phyloP scores from a whole-genome alignment of 225 moss, liverwort and hornwort species.

The Antitrichia curtipendula region DNA sequence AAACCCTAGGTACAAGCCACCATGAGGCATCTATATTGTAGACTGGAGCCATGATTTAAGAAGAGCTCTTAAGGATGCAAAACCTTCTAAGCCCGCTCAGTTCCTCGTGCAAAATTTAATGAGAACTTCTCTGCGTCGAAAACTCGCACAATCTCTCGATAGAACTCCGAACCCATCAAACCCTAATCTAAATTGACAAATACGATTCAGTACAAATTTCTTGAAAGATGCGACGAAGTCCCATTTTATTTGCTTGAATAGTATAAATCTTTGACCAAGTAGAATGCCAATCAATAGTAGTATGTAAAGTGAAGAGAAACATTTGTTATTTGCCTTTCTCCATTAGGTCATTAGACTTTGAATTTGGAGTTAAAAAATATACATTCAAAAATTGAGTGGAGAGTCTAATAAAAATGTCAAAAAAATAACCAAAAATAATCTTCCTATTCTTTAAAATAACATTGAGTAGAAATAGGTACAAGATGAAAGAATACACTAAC shows the following conservation, averaged over 20 bases:
- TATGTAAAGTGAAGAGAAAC: not conserved
- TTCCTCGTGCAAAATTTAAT: not conserved
- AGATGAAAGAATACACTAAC: not conserved
- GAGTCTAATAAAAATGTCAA: not conserved
- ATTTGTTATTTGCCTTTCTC: too few relatives aligned
- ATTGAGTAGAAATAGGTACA: not conserved
- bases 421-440: not conserved
- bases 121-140: not conserved
- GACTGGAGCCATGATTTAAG: not conserved
- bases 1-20: not conserved
- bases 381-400: not conserved
- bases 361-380: not conserved
- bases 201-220: not conserved
- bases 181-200: not conserved
- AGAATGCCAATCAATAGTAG: rapidly evolving
- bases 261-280: not conserved
- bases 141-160: not conserved
- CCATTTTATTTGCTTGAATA: not conserved
- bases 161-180: too few relatives aligned
- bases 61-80: not conserved
- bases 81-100: not conserved
- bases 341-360: not conserved
- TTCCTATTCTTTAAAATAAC: not conserved
- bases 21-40: not conserved
- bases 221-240: not conserved